phyloP scores from a whole-genome alignment of 805 yeast genomes.

The Yarrowia porcina region DNA sequence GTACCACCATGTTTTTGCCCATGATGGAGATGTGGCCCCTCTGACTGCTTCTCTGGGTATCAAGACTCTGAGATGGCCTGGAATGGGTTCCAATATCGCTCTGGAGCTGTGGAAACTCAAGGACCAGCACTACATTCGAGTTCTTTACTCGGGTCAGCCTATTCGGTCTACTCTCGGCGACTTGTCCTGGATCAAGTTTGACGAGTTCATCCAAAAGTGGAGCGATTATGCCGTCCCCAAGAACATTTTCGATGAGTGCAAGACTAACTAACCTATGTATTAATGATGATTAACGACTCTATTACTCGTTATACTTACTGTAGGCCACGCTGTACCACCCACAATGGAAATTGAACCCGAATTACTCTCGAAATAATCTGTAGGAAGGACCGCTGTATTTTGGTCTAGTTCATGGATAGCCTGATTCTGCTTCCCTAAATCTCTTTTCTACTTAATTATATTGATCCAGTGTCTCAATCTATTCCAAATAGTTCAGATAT shows the following conservation, averaged over 20 bases:
- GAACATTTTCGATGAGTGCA: conserved; percentile 1
- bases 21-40: conserved; percentile 43
- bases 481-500: too few relatives aligned
- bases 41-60: conserved; percentile 41
- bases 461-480: too few relatives aligned
- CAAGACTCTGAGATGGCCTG: conserved; percentile 45
- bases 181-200: conserved; percentile 26
- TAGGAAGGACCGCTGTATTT: too few relatives aligned
- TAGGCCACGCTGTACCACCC: too few relatives aligned
- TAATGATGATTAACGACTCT: too few relatives aligned
- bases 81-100: conserved; percentile 47
- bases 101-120: conserved; percentile 42
- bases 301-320: too few relatives aligned
- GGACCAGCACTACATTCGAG: conserved; percentile 38
- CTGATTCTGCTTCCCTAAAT: too few relatives aligned
- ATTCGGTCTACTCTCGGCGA: conserved; percentile 28
- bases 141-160: conserved; percentile 41
- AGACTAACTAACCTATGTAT: not conserved
- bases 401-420: too few relatives aligned
- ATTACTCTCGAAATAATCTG: too few relatives aligned
- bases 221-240: not conserved
- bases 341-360: too few relatives aligned
- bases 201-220: conserved; percentile 23
- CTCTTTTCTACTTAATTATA: too few relatives aligned
- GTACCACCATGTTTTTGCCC: conserved; percentile 45